These are phyloP conservation scores for Hyaloperonospora brassicae DNA, from an alignment of 352 stramenopile species.

Conservation along the genomic window DNA sequence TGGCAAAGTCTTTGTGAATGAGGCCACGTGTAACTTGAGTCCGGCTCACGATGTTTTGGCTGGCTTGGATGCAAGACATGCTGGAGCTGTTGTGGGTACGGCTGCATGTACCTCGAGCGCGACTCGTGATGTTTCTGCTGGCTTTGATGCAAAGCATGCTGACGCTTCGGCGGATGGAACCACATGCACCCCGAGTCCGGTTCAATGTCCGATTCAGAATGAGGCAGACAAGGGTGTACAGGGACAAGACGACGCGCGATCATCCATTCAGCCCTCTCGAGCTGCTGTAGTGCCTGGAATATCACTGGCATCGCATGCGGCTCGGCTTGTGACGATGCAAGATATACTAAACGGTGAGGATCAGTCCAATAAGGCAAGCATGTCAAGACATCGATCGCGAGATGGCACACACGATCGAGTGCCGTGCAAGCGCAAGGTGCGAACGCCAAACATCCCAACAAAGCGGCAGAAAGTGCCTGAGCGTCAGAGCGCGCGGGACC, in stretches of 20 bases:
- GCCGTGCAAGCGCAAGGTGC: conserved; percentile 11
- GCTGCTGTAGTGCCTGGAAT: conserved; percentile 23
- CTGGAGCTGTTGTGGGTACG: no score
- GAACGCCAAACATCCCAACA: conserved; percentile 12
- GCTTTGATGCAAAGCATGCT: conserved; percentile 2
- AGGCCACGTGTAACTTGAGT: no score
- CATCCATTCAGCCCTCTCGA: conserved; percentile 14
- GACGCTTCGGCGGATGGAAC: background rate
- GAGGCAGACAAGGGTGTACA: conserved; percentile 3
- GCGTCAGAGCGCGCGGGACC: conserved; percentile 10
- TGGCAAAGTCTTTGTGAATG: no score
- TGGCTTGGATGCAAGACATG: no score
- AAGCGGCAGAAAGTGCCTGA: conserved; percentile 15
- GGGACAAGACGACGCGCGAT: conserved; percentile 1
- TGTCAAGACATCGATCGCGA: conserved; percentile 7
- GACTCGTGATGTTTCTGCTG: conserved; percentile 1
- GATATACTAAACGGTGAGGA: conserved; percentile 29
- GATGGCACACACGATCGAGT: conserved; percentile 14
- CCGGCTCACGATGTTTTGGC: no score
- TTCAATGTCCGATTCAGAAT: conserved; percentile 5
- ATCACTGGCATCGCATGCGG: conserved; percentile 13
- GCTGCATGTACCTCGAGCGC: no score
- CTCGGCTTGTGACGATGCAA: conserved; percentile 18
- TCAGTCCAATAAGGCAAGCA: conserved; percentile 5
- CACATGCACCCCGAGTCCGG: background rate